A percentile compares a stretch with the other conserved stretches of the same genome.
phyloP scores from a whole-genome alignment of 2,329 filamentous ascomycete genomes.

The Neopestalotiopsis rosae region DNA sequence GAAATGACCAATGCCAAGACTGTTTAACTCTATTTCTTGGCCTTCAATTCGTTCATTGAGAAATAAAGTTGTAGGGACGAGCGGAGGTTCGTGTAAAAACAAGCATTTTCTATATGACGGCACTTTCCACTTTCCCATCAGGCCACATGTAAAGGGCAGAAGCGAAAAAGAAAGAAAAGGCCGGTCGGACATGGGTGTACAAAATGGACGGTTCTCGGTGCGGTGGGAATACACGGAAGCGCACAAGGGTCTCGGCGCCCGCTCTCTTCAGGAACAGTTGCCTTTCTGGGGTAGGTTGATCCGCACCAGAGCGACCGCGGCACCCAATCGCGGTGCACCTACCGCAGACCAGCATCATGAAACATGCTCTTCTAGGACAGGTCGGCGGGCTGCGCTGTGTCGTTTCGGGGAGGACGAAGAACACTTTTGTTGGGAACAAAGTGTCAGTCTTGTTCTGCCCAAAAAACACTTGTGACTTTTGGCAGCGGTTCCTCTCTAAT shows the following conservation, averaged over 20 bases:
- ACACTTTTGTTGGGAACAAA: background rate
- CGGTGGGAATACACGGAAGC: background rate
- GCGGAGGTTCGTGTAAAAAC: background rate
- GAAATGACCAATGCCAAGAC: background rate
- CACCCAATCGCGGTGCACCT: constrained; percentile 4
- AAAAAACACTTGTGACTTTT: background rate
- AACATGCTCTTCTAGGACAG: constrained; percentile 5
- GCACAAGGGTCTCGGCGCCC: background rate
- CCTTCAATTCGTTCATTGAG: background rate
- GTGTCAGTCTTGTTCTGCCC: background rate
- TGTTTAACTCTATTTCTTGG: background rate
- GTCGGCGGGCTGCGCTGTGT: background rate
- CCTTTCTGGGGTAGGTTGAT: constrained; percentile 8
- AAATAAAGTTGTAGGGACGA: background rate
- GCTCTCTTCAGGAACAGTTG: constrained; percentile 5
- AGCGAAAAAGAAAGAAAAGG: background rate
- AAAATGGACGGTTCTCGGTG: background rate
- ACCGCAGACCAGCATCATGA: background rate
- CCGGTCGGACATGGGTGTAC: background rate
- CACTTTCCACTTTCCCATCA: background rate
- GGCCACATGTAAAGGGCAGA: background rate
- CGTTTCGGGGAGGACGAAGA: constrained; percentile 4
- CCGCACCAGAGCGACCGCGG: background rate
- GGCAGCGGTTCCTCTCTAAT: too few species aligned
- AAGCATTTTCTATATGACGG: background rate